Evolutionary conservation across 768 basidiomycete genomes (phyloP).

Genomic region (Lactarius vividus): DNA sequence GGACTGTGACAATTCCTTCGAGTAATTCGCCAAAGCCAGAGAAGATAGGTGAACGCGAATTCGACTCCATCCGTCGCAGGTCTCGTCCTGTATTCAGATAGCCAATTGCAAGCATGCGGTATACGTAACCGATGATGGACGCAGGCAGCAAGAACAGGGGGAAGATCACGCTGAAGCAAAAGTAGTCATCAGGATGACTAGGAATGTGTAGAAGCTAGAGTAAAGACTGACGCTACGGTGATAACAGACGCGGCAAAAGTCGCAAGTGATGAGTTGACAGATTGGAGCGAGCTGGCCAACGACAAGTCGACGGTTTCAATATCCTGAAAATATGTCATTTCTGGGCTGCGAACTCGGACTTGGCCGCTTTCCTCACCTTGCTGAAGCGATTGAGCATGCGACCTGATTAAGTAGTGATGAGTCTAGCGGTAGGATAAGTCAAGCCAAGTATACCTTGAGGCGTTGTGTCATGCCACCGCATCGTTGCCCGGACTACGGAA

Average conservation of each 20-base stretch:
- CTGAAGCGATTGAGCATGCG: slow-evolving; percentile 87
- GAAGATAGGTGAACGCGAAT: slow-evolving; percentile 79
- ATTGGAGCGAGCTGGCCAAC: slow-evolving; percentile 63
- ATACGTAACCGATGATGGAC: slow-evolving; percentile 65
- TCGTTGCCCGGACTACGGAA: slow-evolving; percentile 75
- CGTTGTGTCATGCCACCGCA: slow-evolving; percentile 82
- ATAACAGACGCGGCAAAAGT: slow-evolving; percentile 74
- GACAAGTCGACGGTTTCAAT: slow-evolving; percentile 84
- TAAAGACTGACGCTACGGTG: slow-evolving; percentile 56
- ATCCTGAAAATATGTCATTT: slow-evolving; percentile 44
- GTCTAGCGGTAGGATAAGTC: slow-evolving; percentile 6
- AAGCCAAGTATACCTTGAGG: slow-evolving; percentile 55
- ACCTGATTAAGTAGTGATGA: slow-evolving; percentile 40
- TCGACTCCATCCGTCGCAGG: slow-evolving; percentile 87
- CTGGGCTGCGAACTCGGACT: not conserved
- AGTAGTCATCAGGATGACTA: slow-evolving; percentile 29
- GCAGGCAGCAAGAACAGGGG: slow-evolving; percentile 84
- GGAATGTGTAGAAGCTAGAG: not conserved
- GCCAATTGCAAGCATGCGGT: slow-evolving; percentile 65
- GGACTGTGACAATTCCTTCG: slow-evolving; percentile 89
- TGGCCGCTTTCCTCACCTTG: slow-evolving; percentile 42
- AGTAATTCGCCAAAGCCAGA: slow-evolving; percentile 79
- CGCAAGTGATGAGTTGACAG: slow-evolving; percentile 76
- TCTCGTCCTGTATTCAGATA: slow-evolving; percentile 82
- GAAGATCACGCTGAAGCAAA: slow-evolving; percentile 55